Conservation (phyloP, 108 stramenopile genomes). For the Hondaea fermentalgiana region DNA sequence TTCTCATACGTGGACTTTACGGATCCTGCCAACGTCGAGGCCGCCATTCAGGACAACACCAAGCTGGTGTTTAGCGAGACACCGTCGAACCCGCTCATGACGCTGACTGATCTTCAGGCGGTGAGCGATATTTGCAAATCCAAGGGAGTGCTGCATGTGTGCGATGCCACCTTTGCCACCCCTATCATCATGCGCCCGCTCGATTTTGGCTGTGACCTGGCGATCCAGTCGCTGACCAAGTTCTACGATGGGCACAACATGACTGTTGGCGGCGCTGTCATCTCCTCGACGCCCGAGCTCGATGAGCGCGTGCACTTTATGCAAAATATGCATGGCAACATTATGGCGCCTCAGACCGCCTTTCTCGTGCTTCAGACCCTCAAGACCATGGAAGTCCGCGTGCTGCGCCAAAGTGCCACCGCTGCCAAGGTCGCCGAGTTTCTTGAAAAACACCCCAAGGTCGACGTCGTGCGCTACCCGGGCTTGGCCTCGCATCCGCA, state of each 20-base stretch:
- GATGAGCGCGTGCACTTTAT: slow-evolving; percentile 59
- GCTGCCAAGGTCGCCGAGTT: slow-evolving; percentile 68
- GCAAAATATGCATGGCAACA: slow-evolving; percentile 74
- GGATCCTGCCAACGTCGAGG: slow-evolving; percentile 57
- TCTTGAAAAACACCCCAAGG: slow-evolving; percentile 66
- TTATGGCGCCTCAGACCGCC: slow-evolving; percentile 67
- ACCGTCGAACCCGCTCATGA: slow-evolving; percentile 64
- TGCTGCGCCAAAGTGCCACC: slow-evolving; percentile 54
- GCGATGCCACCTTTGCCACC: slow-evolving; percentile 65
- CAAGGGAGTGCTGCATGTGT: slow-evolving; percentile 55
- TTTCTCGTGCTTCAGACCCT: slow-evolving; percentile 66
- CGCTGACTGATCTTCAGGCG: slow-evolving; percentile 60
- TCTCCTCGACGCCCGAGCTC: slow-evolving; percentile 57
- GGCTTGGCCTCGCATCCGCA: slow-evolving; percentile 66
- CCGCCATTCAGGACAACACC: slow-evolving; percentile 61
- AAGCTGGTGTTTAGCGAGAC: slow-evolving; percentile 70
- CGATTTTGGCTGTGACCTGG: slow-evolving; percentile 63
- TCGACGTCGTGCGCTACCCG: slow-evolving; percentile 61
- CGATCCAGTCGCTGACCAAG: slow-evolving; percentile 67
- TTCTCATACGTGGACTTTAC: slow-evolving; percentile 66
- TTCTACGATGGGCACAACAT: slow-evolving; percentile 72
- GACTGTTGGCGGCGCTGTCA: slow-evolving; percentile 63
- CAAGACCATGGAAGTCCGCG: slow-evolving; percentile 71
- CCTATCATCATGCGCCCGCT: slow-evolving; percentile 60
- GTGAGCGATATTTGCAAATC: slow-evolving; percentile 58